Evolutionary conservation across 257 asterid genomes (phyloP).

Genomic region (Mentha longifolia): DNA sequence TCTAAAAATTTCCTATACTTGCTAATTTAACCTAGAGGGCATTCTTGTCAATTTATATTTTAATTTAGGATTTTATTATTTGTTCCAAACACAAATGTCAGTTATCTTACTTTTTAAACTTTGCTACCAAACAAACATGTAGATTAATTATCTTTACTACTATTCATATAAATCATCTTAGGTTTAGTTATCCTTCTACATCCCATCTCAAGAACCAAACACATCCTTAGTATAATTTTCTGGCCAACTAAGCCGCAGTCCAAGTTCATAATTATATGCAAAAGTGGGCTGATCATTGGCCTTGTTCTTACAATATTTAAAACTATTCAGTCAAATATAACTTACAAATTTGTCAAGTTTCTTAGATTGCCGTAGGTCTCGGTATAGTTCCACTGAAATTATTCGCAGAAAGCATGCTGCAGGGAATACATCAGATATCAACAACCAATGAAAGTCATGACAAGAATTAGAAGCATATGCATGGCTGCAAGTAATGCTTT

Average conservation of each 20-base stretch:
- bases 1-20: no score
- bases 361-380: conserved; percentile 51
- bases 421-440: conserved; percentile 33
- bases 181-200: no score
- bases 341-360: conserved; percentile 91
- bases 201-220: no score
- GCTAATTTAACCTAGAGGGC: no score
- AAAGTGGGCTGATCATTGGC: background rate
- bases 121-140: no score
- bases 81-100: no score
- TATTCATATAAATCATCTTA: no score
- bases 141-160: no score
- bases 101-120: no score
- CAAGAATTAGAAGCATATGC: background rate
- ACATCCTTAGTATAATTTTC: background rate
- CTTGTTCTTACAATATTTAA: conserved; percentile 9
- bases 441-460: conserved; percentile 16
- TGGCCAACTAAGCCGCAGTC: background rate
- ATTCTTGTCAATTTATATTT: no score
- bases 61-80: no score
- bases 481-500: background rate
- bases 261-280: background rate
- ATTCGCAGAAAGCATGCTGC: conserved; percentile 84
- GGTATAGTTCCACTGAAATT: conserved; percentile 82
- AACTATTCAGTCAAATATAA: conserved; percentile 16